These are phyloP conservation scores for Backusella liffmaniae DNA, from an alignment of 192 early-diverging fungal species.

Conservation along the genomic window DNA sequence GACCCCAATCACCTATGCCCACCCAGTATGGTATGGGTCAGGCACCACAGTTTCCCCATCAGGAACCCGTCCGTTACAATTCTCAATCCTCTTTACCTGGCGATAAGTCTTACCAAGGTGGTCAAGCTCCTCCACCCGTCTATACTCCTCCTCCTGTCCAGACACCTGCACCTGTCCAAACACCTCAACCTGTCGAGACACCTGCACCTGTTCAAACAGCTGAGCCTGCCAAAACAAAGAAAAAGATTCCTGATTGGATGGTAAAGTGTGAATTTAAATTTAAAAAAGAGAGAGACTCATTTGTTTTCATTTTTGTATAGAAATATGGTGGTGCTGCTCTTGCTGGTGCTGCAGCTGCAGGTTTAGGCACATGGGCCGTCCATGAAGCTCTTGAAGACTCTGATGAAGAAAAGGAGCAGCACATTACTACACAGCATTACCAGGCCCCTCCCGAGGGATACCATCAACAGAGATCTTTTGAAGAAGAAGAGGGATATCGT, in stretches of 20 bases:
- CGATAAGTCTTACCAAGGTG: not conserved
- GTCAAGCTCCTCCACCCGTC: not conserved
- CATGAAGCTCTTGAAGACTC: not conserved
- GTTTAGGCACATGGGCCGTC: constrained; percentile 26
- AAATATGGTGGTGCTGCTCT: constrained; percentile 36
- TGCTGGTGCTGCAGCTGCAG: constrained; percentile 35
- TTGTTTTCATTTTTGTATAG: constrained; percentile 1
- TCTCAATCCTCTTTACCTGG: not conserved
- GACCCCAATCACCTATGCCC: constrained; percentile 21
- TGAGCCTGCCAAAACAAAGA: not conserved
- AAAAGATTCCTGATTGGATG: constrained; percentile 33
- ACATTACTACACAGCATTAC: not conserved
- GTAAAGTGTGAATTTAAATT: not conserved
- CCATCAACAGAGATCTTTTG: not conserved
- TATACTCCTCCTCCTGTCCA: not conserved
- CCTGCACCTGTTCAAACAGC: not conserved
- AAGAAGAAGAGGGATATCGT: constrained; percentile 2
- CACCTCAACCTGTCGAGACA: not conserved
- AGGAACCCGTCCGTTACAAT: constrained; percentile 2
- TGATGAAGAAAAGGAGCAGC: constrained; percentile 7
- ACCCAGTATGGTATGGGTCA: constrained; percentile 22
- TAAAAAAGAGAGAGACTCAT: not conserved
- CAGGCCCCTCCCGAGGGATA: not conserved
- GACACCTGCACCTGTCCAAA: not conserved
- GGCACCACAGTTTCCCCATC: constrained; percentile 24